phyloP scores from a whole-genome alignment of 1,284 basidiomycete genomes.

The Phylloporus sp. region DNA sequence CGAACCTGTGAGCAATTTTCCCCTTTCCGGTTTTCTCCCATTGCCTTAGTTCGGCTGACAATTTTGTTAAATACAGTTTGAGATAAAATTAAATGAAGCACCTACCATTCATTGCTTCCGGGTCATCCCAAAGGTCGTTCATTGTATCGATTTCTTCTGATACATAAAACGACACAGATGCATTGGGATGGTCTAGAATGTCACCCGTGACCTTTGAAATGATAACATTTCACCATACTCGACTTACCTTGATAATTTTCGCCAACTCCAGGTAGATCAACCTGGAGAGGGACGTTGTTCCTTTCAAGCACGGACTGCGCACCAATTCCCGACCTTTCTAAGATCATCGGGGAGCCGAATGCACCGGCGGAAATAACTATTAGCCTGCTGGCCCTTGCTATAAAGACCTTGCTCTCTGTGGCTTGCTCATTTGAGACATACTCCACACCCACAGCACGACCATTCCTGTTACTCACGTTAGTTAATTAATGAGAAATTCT shows the following conservation, averaged over 20 bases:
- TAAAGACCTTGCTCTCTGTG: conserved; percentile 22
- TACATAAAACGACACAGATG: conserved; percentile 47
- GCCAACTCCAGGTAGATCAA: conserved; percentile 66
- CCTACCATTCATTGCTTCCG: conserved; percentile 42
- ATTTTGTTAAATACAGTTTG: not conserved
- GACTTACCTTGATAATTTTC: conserved; percentile 5
- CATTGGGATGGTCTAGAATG: conserved; percentile 52
- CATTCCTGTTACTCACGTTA: conserved; percentile 45
- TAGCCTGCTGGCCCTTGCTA: conserved; percentile 39
- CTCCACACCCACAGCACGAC: conserved; percentile 63
- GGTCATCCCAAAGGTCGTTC: conserved; percentile 50
- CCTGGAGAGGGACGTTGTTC: conserved; percentile 46
- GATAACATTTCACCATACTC: rapidly evolving
- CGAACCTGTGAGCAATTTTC: conserved; percentile 49
- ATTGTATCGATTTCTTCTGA: conserved; percentile 53
- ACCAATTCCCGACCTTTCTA: conserved; percentile 64
- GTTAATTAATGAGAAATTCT: not conserved
- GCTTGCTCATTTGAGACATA: conserved; percentile 51
- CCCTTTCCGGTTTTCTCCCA: conserved; percentile 8
- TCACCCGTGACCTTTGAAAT: not conserved
- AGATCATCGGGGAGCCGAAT: conserved; percentile 62
- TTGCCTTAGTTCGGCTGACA: not conserved
- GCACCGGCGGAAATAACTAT: conserved; percentile 62
- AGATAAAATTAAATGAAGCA: conserved; percentile 14
- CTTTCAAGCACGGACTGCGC: conserved; percentile 48